These are phyloP conservation scores for Agrocybe chaxingu DNA, from an alignment of 768 basidiomycete genomes.

Conservation along the genomic window DNA sequence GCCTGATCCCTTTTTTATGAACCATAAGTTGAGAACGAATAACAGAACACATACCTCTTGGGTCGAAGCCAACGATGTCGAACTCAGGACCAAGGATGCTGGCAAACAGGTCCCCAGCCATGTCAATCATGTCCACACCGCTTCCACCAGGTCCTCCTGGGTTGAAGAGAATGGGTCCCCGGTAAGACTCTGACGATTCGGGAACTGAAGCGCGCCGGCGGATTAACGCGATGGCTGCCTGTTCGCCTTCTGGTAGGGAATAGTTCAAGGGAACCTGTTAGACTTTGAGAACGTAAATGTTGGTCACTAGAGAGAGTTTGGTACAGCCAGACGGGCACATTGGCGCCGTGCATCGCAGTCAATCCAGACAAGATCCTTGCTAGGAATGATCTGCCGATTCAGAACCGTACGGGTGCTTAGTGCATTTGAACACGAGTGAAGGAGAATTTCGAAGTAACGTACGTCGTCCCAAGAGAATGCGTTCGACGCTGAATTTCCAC, in stretches of 20 bases:
- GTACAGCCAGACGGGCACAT: constrained; percentile 28
- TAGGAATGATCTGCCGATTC: no score
- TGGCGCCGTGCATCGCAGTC: constrained; percentile 20
- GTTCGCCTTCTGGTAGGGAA: constrained; percentile 31
- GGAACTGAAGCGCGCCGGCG: constrained; percentile 33
- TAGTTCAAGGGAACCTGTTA: constrained; percentile 20
- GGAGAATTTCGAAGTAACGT: no score
- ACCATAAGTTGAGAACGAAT: background rate
- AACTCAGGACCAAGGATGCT: constrained; percentile 39
- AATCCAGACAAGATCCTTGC: no score
- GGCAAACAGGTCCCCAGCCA: constrained; percentile 22
- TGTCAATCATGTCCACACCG: constrained; percentile 28
- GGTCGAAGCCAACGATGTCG: constrained; percentile 48
- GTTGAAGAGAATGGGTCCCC: constrained; percentile 42
- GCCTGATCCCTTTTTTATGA: constrained; percentile 17
- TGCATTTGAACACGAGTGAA: no score
- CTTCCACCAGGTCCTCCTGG: constrained; percentile 47
- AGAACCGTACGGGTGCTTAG: no score
- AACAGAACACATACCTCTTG: constrained; percentile 31
- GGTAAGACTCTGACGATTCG: constrained; percentile 24
- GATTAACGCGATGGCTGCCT: constrained; percentile 40
- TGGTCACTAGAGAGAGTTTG: background rate
- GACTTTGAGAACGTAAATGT: background rate
- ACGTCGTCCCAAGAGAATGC: no score
- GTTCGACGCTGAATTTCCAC: no score